Evolutionary conservation across 1,139 yeast genomes (phyloP).

Genomic region (Pichia sorboxylosa): DNA sequence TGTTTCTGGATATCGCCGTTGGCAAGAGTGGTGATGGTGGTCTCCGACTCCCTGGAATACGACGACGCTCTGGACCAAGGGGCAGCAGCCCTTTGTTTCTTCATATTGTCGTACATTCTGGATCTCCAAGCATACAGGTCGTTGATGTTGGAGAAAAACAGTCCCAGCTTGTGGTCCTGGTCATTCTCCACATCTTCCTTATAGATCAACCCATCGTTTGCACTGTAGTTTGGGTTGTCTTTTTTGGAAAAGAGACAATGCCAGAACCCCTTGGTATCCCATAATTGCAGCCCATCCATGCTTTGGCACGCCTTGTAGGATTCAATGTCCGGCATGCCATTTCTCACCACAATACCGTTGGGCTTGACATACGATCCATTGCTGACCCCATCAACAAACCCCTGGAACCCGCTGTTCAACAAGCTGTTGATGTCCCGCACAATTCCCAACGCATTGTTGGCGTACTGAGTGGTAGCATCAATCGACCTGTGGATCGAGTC

Average conservation of each 20-base stretch:
- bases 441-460: neutral
- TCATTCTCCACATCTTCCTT: conserved; percentile 37
- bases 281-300: conserved; percentile 55
- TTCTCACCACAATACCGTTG: conserved; percentile 41
- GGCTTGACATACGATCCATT: conserved; percentile 8
- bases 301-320: conserved; percentile 54
- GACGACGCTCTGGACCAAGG: conserved; percentile 25
- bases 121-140: conserved; percentile 59
- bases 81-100: too few species aligned
- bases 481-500: neutral
- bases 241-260: conserved; percentile 66
- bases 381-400: neutral
- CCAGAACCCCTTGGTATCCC: conserved; percentile 81
- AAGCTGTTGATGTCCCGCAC: neutral
- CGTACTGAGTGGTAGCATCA: neutral
- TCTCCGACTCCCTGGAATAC: conserved; percentile 7
- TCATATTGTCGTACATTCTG: conserved; percentile 32
- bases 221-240: conserved; percentile 1
- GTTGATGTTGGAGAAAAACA: conserved; percentile 51
- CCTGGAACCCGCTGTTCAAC: neutral
- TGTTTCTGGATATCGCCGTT: conserved; percentile 47
- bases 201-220: conserved; percentile 10
- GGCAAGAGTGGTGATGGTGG: conserved; percentile 5
- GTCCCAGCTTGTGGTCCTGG: conserved; percentile 26
- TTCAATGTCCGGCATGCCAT: conserved; percentile 52